Percentiles rank a stretch among this genome's conserved stretches.
Conservation (phyloP, 106 monocot species). For the Acorus calamus region DNA sequence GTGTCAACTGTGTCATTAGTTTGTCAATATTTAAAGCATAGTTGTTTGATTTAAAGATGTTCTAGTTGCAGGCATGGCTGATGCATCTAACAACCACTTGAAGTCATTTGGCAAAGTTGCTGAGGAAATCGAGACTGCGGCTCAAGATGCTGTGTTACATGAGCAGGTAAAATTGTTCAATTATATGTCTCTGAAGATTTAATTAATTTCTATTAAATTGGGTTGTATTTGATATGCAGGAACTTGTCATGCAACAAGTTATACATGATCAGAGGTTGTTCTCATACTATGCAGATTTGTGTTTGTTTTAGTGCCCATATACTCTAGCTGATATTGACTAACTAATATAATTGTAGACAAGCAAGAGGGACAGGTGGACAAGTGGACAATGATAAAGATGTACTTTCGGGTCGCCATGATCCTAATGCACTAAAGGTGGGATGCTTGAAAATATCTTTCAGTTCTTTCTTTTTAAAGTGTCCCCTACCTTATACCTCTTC, state of each 20-base stretch:
- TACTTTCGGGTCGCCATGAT: conserved; percentile 65
- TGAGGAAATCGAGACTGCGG: conserved; percentile 54
- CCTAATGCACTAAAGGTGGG: conserved; percentile 70
- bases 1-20: background rate
- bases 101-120: conserved; percentile 12
- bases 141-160: conserved; percentile 55
- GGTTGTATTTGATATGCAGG: conserved; percentile 40
- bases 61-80: conserved; percentile 10
- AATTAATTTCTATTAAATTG: conserved; percentile 9
- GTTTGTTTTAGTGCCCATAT: background rate
- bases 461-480: background rate
- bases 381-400: conserved; percentile 42
- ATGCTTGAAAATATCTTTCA: background rate
- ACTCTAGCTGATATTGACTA: background rate
- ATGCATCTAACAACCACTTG: background rate
- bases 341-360: conserved; percentile 25
- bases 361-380: conserved; percentile 25
- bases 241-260: conserved; percentile 76
- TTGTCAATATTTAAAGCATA: background rate
- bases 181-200: background rate
- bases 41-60: background rate
- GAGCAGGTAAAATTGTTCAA: conserved; percentile 58
- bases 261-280: conserved; percentile 74
- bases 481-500: background rate
- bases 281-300: background rate